A percentile compares a stretch with the other conserved stretches of the same genome.
Evolutionary conservation across 2,329 filamentous ascomycete genomes (phyloP).

Genomic region (Colletotrichum viniferum): DNA sequence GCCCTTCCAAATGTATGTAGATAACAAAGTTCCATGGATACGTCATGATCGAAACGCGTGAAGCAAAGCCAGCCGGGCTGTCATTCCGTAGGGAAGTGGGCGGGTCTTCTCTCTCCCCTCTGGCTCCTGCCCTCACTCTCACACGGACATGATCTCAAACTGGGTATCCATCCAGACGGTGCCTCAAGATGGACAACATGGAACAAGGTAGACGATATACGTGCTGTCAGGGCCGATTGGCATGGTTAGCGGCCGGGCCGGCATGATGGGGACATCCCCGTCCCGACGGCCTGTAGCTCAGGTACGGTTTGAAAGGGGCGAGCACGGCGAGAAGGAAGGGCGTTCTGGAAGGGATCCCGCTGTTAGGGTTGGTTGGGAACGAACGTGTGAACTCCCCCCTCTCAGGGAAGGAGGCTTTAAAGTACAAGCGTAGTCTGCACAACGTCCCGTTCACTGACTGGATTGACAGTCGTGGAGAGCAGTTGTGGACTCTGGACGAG

Average conservation of each 20-base stretch:
- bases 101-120: background rate
- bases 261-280: background rate
- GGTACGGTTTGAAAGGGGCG: background rate
- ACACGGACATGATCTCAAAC: background rate
- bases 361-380: background rate
- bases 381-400: background rate
- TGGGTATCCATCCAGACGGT: background rate
- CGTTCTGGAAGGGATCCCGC: background rate
- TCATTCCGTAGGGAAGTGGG: background rate
- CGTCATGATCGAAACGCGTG: background rate
- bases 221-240: background rate
- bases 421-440: background rate
- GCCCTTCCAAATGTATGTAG: background rate
- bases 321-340: background rate
- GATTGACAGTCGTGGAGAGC: background rate
- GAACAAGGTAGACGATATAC: background rate
- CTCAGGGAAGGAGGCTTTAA: background rate
- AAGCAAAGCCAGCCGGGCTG: background rate
- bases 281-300: background rate
- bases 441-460: background rate
- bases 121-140: background rate
- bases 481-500: background rate
- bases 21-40: background rate
- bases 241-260: background rate
- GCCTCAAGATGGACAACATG: background rate